phyloP scores from a whole-genome alignment of 2,329 filamentous ascomycete species.

The Phaeosphaeria sp. region DNA sequence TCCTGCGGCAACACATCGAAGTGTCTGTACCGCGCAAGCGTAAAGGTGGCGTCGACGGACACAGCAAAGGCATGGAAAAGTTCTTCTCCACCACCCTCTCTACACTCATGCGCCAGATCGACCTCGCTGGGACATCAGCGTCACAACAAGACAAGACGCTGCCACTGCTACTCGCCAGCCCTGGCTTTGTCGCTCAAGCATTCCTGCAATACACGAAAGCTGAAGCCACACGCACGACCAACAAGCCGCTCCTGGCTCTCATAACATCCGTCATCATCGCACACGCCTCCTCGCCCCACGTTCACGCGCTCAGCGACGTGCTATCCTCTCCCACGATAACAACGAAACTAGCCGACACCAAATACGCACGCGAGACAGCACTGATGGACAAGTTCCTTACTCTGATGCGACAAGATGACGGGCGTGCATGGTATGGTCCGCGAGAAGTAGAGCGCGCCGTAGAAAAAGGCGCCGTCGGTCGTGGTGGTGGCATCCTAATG shows the following conservation, averaged over 20 bases:
- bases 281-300: slow-evolving; percentile 83
- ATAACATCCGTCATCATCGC: slow-evolving; percentile 73
- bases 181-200: slow-evolving; percentile 82
- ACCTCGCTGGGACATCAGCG: slow-evolving; percentile 63
- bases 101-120: slow-evolving; percentile 78
- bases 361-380: slow-evolving; percentile 82
- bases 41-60: slow-evolving; percentile 65
- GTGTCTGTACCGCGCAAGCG: slow-evolving; percentile 72
- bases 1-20: slow-evolving; percentile 75
- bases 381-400: slow-evolving; percentile 86
- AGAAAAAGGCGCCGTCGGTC: slow-evolving; percentile 84
- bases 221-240: slow-evolving; percentile 68
- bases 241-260: slow-evolving; percentile 72
- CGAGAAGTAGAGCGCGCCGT: slow-evolving; percentile 83
- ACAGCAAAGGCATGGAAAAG: slow-evolving; percentile 73
- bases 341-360: slow-evolving; percentile 80
- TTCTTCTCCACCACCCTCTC: slow-evolving; percentile 82
- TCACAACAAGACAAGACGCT: slow-evolving; percentile 33
- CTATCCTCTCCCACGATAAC: slow-evolving; percentile 81
- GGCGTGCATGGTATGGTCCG: slow-evolving; percentile 88
- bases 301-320: slow-evolving; percentile 87
- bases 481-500: slow-evolving; percentile 82
- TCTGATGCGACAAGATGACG: slow-evolving; percentile 81
- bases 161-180: slow-evolving; percentile 84
- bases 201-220: slow-evolving; percentile 78